phyloP scores from a whole-genome alignment of 2,329 filamentous ascomycete genomes.

The Aaosphaeria pasadenensis region DNA sequence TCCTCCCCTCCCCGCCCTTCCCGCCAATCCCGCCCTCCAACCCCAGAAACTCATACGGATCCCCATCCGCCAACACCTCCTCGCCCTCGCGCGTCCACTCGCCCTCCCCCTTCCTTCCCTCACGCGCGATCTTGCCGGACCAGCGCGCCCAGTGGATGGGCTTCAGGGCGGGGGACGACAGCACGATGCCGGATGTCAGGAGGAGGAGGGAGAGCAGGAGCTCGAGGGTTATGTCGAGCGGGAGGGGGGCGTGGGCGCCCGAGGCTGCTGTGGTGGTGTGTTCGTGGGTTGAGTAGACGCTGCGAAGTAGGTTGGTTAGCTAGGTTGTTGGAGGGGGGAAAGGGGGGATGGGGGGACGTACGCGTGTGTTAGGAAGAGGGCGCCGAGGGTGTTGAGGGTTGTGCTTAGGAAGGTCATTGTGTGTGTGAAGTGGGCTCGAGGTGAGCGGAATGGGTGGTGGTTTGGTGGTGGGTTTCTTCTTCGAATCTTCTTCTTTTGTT shows the following conservation, averaged over 20 bases:
- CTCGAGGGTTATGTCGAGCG: slow-evolving; percentile 84
- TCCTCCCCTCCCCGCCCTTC: slow-evolving; percentile 61
- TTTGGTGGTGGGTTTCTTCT: too few species aligned
- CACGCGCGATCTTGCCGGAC: slow-evolving; percentile 79
- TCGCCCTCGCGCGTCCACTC: slow-evolving; percentile 62
- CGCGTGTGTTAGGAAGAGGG: slow-evolving; percentile 82
- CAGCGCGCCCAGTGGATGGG: slow-evolving; percentile 82
- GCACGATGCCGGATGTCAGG: slow-evolving; percentile 80
- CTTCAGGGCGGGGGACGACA: slow-evolving; percentile 72
- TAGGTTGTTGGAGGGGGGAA: not conserved
- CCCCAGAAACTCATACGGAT: slow-evolving; percentile 69
- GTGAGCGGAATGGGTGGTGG: too few species aligned
- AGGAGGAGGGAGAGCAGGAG: slow-evolving; percentile 75
- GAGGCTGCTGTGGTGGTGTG: slow-evolving; percentile 67
- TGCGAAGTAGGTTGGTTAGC: slow-evolving; percentile 37
- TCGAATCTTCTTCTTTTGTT: too few species aligned
- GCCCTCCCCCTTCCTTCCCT: slow-evolving; percentile 62
- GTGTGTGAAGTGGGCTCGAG: not conserved
- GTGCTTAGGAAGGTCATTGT: slow-evolving; percentile 71
- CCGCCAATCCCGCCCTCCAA: slow-evolving; percentile 55
- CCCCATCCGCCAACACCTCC: slow-evolving; percentile 63
- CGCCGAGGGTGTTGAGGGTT: slow-evolving; percentile 68
- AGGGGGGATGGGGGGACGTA: slow-evolving; percentile 48
- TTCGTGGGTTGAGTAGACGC: slow-evolving; percentile 95
- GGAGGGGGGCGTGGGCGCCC: slow-evolving; percentile 53